Conservation (phyloP, 2,329 filamentous ascomycete species). For the Pseudocercospora ulei region DNA sequence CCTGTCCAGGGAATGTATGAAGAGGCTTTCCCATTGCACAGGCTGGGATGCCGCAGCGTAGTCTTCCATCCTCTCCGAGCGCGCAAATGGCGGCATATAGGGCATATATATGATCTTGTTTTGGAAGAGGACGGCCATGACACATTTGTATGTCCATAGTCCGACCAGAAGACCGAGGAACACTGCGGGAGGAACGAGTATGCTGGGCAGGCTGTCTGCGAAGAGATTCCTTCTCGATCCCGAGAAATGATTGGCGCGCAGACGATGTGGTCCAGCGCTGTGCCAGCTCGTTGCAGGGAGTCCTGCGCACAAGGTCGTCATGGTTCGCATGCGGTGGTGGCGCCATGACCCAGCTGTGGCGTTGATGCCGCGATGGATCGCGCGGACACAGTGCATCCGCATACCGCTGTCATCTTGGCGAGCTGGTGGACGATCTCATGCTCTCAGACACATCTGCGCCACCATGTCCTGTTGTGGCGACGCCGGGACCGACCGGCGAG, state of each 20-base stretch:
- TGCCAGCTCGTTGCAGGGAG: neutral
- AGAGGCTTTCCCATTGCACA: constrained; percentile 58
- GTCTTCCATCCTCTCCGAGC: constrained; percentile 56
- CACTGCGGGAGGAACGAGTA: constrained; percentile 56
- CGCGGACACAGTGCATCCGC: neutral
- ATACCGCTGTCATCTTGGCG: constrained; percentile 2
- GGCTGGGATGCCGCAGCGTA: constrained; percentile 52
- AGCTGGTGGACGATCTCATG: neutral
- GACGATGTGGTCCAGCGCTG: neutral
- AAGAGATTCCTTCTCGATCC: constrained; percentile 19
- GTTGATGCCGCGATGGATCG: neutral
- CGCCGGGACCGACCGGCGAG: neutral
- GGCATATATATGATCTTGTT: constrained; percentile 78
- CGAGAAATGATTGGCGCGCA: neutral
- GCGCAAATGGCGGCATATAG: constrained; percentile 59
- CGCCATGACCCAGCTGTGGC: neutral
- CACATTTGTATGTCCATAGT: constrained; percentile 56
- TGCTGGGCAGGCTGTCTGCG: constrained; percentile 34
- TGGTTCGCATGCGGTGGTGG: neutral
- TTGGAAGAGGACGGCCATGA: constrained; percentile 67
- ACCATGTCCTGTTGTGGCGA: neutral
- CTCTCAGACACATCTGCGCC: no score
- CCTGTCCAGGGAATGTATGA: constrained; percentile 53
- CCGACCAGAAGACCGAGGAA: constrained; percentile 57
- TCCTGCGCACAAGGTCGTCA: neutral